Evolutionary conservation across 345 rosid genomes (phyloP).

Genomic region (Aethionema arabicum): DNA sequence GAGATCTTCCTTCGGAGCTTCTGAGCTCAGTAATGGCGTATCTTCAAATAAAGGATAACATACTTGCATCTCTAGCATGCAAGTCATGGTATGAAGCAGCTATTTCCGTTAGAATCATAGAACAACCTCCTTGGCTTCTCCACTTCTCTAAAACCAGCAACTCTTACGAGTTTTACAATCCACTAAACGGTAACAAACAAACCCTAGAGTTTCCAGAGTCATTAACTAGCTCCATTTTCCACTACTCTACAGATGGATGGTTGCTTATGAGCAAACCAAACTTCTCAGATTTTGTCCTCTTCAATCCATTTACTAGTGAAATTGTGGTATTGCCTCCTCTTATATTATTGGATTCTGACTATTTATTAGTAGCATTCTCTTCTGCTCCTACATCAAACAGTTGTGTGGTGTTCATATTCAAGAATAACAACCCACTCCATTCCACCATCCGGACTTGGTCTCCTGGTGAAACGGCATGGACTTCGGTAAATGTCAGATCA

Average conservation of each 20-base stretch:
- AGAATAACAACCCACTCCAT: slow-evolving; percentile 50
- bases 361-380: slow-evolving; percentile 72
- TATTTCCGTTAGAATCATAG: slow-evolving; percentile 50
- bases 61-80: slow-evolving; percentile 63
- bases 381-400: slow-evolving; percentile 53
- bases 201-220: slow-evolving; percentile 56
- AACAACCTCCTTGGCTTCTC: slow-evolving; percentile 72
- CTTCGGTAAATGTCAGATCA: slow-evolving; percentile 33
- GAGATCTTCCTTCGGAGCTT: slow-evolving; percentile 38
- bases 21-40: slow-evolving; percentile 46
- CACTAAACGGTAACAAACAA: slow-evolving; percentile 45
- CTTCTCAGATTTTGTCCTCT: slow-evolving; percentile 57
- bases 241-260: slow-evolving; percentile 73
- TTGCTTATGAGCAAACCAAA: slow-evolving; percentile 51
- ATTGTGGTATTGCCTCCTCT: slow-evolving; percentile 49
- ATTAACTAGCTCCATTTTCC: slow-evolving; percentile 54
- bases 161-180: slow-evolving; percentile 61
- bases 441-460: slow-evolving; percentile 64
- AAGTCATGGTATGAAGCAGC: slow-evolving; percentile 62
- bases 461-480: slow-evolving; percentile 57
- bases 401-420: slow-evolving; percentile 62
- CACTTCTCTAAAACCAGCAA: slow-evolving; percentile 50
- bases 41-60: slow-evolving; percentile 51
- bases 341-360: slow-evolving; percentile 13
- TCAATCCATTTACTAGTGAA: slow-evolving; percentile 60